Conservation (phyloP, 2,329 filamentous ascomycete genomes). For the Pezicula neosporulosa region DNA sequence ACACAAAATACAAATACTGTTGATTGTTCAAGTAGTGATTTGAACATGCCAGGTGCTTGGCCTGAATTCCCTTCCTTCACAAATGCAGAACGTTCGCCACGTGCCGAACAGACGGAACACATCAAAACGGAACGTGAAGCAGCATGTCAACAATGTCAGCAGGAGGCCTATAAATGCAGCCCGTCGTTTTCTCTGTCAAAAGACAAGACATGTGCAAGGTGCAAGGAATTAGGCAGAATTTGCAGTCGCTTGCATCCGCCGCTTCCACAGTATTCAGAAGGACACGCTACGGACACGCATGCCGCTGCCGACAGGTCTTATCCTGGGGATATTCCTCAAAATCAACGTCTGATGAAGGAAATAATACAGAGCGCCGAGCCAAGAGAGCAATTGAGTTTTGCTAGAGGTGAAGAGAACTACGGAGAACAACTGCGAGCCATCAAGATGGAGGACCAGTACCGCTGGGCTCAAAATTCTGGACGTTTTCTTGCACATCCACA, state of each 20-base stretch:
- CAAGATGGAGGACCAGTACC: conserved; percentile 5
- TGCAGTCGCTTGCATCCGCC: neutral
- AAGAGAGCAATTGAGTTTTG: conserved; percentile 3
- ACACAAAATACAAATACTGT: too few species aligned
- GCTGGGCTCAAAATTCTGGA: conserved; percentile 2
- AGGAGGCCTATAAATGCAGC: neutral
- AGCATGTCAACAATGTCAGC: neutral
- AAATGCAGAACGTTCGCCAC: too few species aligned
- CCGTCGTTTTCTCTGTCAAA: neutral
- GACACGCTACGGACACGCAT: too few species aligned
- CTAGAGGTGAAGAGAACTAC: conserved; percentile 8
- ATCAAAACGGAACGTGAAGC: neutral
- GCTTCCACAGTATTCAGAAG: too few species aligned
- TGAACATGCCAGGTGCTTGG: too few species aligned
- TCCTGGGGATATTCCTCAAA: neutral
- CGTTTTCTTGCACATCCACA: conserved; percentile 1
- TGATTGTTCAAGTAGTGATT: too few species aligned
- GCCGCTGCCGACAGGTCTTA: too few species aligned
- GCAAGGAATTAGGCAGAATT: neutral
- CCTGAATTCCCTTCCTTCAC: too few species aligned
- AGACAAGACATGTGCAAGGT: neutral
- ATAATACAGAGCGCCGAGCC: neutral
- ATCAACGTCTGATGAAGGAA: conserved; percentile 4
- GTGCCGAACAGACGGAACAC: too few species aligned
- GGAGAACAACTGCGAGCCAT: conserved; percentile 2